A percentile compares a stretch with the other conserved stretches of the same genome.
These are phyloP conservation scores for Kodamaea fungicola DNA, from an alignment of 1,139 yeast species.

Conservation along the genomic window DNA sequence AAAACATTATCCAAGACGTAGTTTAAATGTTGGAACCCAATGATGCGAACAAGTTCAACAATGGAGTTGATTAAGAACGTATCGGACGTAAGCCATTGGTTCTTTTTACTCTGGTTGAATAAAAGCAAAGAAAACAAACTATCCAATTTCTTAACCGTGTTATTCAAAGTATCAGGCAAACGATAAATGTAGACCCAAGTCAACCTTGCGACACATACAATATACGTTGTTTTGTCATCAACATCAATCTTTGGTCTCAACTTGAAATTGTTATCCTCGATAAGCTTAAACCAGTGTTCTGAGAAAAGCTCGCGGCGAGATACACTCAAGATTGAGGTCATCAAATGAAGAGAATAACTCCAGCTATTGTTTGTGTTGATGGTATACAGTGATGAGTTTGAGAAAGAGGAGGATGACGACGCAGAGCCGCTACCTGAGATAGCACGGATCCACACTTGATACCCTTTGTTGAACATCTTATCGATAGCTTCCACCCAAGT, in stretches of 20 bases:
- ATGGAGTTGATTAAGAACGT: slow-evolving; percentile 58
- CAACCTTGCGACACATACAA: slow-evolving; percentile 67
- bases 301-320: slow-evolving; percentile 77
- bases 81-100: slow-evolving; percentile 70
- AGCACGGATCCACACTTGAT: slow-evolving; percentile 29
- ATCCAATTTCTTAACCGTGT: slow-evolving; percentile 61
- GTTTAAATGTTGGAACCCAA: slow-evolving; percentile 77
- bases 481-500: slow-evolving; percentile 86
- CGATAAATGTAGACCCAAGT: slow-evolving; percentile 89
- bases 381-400: slow-evolving; percentile 1
- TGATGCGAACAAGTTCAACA: slow-evolving; percentile 67
- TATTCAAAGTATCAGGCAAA: slow-evolving; percentile 82
- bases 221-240: slow-evolving; percentile 60
- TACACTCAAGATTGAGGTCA: slow-evolving; percentile 74
- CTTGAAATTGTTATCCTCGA: slow-evolving; percentile 48
- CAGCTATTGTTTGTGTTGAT: slow-evolving; percentile 47
- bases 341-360: slow-evolving; percentile 67
- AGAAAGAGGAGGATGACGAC: not conserved
- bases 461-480: slow-evolving; percentile 53
- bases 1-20: slow-evolving; percentile 76
- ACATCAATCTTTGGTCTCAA: slow-evolving; percentile 40
- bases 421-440: not conserved
- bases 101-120: slow-evolving; percentile 54
- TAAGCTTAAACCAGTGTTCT: slow-evolving; percentile 66
- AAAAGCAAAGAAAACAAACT: slow-evolving; percentile 55